Evolutionary conservation across 2,329 filamentous ascomycete species (phyloP), one percentile per base, ranked within the genome.

Genomic region (Clarireedia paspali): DNA sequence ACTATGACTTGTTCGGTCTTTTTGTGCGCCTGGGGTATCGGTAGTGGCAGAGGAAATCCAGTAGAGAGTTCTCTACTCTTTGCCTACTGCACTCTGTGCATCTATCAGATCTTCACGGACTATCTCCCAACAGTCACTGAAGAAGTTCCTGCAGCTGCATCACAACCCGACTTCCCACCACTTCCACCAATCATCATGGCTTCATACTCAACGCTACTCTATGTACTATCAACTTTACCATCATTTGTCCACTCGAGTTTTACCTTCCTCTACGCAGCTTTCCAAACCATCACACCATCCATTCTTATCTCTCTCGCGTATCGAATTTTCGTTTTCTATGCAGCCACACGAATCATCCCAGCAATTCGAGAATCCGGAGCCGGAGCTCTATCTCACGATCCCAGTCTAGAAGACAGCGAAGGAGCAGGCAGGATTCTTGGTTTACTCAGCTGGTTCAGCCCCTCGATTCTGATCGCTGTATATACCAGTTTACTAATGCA

Each of bases 71-170:
- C 92, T 23, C 77, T 99, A 10, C 80, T 99, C 57, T 97, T 99
- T 68, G 92, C 94, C 67, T 99, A 99, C 72, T 84, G 96, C 59
- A 94, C 96, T n/a, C 85, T 99, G 60, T 97, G 92, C 75, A 88
- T 97, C 68, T 99, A 97, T 74, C 94, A 99, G 72, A 97, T 97
- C 71, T 97, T 97, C 72, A 99, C 94, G 66, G 94, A 99, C 73
- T 97, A 97, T 73, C 83, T 92, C 63, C 91, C 94, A 4, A 72
- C 80, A 17, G 83, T 80, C n/a, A 76, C 80, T 27, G 75, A 79
- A 34, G 79, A 83, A 30, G 74, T 76, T 2, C 72, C 77, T 4
- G 78, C 78, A 47, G 73, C 74, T 15, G 73, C 79, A 14, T 68
- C 81, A 14, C 87, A 95, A 58, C 84, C 88, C n/a, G 91, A 95